Evolutionary conservation across 2,329 filamentous ascomycete genomes (phyloP), one percentile per base, ranked within the genome.

Genomic region (Pestalotiopsis sp.): DNA sequence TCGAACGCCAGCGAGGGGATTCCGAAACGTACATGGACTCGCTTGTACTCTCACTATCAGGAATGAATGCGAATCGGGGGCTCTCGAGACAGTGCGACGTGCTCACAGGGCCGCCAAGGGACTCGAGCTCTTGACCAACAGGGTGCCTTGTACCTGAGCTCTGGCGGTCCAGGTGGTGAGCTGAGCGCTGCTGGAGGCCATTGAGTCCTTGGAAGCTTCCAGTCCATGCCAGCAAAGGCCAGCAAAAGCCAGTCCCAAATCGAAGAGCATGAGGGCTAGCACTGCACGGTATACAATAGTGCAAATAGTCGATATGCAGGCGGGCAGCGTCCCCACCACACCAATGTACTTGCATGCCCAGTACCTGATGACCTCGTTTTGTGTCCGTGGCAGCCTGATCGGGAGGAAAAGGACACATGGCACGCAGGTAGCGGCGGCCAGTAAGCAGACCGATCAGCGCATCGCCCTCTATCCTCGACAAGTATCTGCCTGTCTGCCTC

Each of bases 291-390:
- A 61, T 61, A 61, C 59, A 61, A 61, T 61, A 61, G 59, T 61
- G 25, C 31, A 39, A 61, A 61, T 61, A 61, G 59, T 36, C 59
- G n/a, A 20, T 38, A 27, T 36, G 59, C 59, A 61, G 25, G 59
- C 25, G 59, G 14, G 23, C 61, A 49, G n/a, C 27, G 23, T n/a
- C 38, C 38, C 61, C 61, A 64, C 61, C 38, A 45, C 61, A 52
- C 61, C 41, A 25, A 23, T 23, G 64, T 65, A 65, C 64, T 14
- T 65, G 13, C 3, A 13, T 3, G 1, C 14, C n/a, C 64, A 41
- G 76, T 78, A 76, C 68, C 70, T 68, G 68, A 71, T 74, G 72
- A 73, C 70, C 71, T 41, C 55, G 52, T 7, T 31, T 31, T 67
- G 27, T 58, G 14, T 67, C 68, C 52, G 31, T 31, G 61, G 38